Base-by-base conservation (phyloP, 2,329 filamentous ascomycete genomes). In the Nothophaeocryptopus gaeumannii region DNA sequence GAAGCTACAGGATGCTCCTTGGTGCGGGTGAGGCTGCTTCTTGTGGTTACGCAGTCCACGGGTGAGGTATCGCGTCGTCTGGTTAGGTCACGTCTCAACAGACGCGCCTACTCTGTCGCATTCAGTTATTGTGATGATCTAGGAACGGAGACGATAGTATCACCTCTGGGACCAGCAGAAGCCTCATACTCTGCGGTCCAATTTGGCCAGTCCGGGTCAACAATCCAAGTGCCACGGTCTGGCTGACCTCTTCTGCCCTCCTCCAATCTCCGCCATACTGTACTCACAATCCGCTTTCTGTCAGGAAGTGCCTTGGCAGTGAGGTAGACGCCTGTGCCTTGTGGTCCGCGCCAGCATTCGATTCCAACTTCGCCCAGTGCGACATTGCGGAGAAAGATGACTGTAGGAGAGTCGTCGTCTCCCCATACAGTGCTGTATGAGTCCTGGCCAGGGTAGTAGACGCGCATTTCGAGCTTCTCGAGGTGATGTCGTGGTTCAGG, bases 361-460 rank as follows among this genome's bases (percentile, higher is more conserved):
- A 69, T 64, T 7, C 59, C 61, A n/a, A 74, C 68, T 31, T 66
- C 66, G 13, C 66, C 72, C 15, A 61, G 63, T 40, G 58, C 63
- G n/a, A 70, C 64, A 50, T 67, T 70, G 16, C 63, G 59, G 39
- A 74, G 50, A 2, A 69, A 66, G 16, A 70, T 59, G 7, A 62
- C 64, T 40, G 70, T 56, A 0, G 72, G 70, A 13, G 64, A 68
- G 36, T 61, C 47, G 26, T 71, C 65, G 48, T 72, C 68, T 29
- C 63, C 59, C 71, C 71, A 74, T 7, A 73, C 66, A 8, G 55
- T 61, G 37, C 57, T 61, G 55, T 72, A 72, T 9, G 64, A 61
- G 35, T 68, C 62, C 3, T 63, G 60, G 8, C 70, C 71, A 0
- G 71, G 68, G 39, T 70, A 74, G 48, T 70, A 68, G 39, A 74